These are phyloP conservation scores for Diplocarpon mali DNA, from an alignment of 2,329 filamentous ascomycete species.

Conservation along the genomic window DNA sequence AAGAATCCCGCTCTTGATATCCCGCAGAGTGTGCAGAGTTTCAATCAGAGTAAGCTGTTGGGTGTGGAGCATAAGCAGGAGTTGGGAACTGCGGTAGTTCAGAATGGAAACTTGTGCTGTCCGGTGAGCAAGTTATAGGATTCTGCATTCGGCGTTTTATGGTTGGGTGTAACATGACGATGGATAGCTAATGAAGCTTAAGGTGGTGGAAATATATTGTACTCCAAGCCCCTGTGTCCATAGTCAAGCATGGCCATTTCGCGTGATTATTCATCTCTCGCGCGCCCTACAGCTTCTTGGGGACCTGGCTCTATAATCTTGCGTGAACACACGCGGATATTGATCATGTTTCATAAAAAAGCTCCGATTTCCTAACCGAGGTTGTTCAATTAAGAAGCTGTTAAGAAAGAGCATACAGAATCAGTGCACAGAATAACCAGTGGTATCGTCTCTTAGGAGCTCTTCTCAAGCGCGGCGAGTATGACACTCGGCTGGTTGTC, in stretches of 20 bases:
- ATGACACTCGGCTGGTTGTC: too few relatives aligned
- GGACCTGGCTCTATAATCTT: too few relatives aligned
- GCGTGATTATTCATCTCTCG: neutral
- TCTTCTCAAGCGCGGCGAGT: too few relatives aligned
- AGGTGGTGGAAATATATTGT: conserved; percentile 22
- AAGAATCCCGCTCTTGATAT: conserved; percentile 41
- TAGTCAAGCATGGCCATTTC: neutral
- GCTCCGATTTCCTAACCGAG: too few relatives aligned
- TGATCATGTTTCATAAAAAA: too few relatives aligned
- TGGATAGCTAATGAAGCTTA: conserved; percentile 22
- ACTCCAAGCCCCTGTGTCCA: too few relatives aligned
- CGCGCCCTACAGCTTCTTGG: too few relatives aligned
- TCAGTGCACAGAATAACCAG: too few relatives aligned
- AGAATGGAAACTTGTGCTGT: conserved; percentile 18
- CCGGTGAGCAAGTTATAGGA: conserved; percentile 18
- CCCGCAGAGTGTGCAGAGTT: conserved; percentile 34
- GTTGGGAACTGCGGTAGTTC: conserved; percentile 13
- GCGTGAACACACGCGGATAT: too few relatives aligned
- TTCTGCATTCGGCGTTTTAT: conserved; percentile 6
- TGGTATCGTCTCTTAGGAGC: too few relatives aligned
- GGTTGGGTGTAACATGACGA: conserved; percentile 11
- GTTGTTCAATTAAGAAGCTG: too few relatives aligned
- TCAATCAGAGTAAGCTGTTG: conserved; percentile 29
- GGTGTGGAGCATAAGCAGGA: conserved; percentile 13
- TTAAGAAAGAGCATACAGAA: too few relatives aligned